A percentile compares a stretch with the other conserved stretches of the same genome.
phyloP scores from a whole-genome alignment of 1,284 basidiomycete species.

The Ganoderma multipileum region DNA sequence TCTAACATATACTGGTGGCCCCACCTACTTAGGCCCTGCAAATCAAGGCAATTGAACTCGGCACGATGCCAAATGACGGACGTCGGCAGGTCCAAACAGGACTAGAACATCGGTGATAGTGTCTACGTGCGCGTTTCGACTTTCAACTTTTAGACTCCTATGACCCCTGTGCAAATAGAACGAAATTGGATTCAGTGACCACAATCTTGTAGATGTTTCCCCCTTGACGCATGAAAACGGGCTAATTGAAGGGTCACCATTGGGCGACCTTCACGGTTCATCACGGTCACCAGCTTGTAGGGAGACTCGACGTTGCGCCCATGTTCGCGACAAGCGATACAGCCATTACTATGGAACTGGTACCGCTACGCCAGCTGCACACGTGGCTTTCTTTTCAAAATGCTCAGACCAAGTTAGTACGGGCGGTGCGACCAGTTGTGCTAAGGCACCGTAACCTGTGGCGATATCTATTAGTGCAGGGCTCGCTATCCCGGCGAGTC shows the following conservation, averaged over 20 bases:
- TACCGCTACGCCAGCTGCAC: not conserved
- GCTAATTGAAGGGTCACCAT: not conserved
- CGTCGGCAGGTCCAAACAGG: not conserved
- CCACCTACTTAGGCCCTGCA: conserved; percentile 14
- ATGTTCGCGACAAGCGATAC: not conserved
- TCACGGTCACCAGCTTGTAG: no score
- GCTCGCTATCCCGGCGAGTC: no score
- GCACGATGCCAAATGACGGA: conserved; percentile 13
- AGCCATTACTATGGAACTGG: not conserved
- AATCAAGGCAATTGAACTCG: conserved; percentile 18
- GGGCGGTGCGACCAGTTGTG: not conserved
- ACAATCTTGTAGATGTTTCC: not conserved
- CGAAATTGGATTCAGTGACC: not conserved
- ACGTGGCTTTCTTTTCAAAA: not conserved
- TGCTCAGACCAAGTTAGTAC: no score
- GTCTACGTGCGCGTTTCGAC: not conserved
- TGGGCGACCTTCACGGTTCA: not conserved
- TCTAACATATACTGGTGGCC: no score
- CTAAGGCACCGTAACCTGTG: not conserved
- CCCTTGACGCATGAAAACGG: not conserved
- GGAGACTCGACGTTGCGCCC: no score
- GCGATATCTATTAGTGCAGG: not conserved
- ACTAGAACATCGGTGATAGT: not conserved
- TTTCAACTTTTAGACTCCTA: no score
- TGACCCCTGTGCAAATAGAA: not conserved